Evolutionary conservation across 2,329 filamentous ascomycete species (phyloP).

Genomic region (Didymella keratinophila): DNA sequence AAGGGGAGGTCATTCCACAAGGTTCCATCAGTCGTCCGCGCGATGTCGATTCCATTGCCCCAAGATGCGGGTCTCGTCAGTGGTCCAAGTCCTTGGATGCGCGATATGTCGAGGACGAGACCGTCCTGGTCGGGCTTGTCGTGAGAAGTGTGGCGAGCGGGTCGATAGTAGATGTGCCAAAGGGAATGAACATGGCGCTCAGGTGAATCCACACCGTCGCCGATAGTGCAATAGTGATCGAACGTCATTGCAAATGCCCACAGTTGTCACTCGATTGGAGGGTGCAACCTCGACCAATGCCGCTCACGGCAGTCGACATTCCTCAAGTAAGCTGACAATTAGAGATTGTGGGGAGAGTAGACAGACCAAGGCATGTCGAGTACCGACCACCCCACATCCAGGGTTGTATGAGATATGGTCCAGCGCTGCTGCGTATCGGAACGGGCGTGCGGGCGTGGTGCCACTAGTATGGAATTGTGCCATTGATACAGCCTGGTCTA

Average conservation of each 20-base stretch:
- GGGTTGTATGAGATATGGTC: too few species aligned
- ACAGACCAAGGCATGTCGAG: too few species aligned
- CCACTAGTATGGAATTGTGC: too few species aligned
- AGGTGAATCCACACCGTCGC: not conserved
- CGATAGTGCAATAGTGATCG: not conserved
- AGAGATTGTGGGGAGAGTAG: too few species aligned
- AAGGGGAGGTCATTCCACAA: not conserved
- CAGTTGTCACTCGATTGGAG: too few species aligned
- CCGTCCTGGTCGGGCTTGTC: not conserved
- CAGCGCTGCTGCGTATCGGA: too few species aligned
- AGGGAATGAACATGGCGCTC: not conserved
- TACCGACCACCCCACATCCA: too few species aligned
- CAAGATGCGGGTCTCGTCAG: not conserved
- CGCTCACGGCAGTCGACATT: too few species aligned
- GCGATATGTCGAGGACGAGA: not conserved
- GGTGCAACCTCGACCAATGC: too few species aligned
- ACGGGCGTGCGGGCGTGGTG: too few species aligned
- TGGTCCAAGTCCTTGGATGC: not conserved
- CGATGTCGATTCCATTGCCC: not conserved
- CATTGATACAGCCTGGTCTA: too few species aligned
- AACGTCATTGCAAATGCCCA: not conserved
- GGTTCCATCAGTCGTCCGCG: not conserved
- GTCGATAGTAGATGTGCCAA: not conserved
- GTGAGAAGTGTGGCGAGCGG: not conserved
- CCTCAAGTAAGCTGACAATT: too few species aligned